phyloP scores from a whole-genome alignment of 371 early-diverging fungal genomes.

The Furculomyces boomerangus region DNA sequence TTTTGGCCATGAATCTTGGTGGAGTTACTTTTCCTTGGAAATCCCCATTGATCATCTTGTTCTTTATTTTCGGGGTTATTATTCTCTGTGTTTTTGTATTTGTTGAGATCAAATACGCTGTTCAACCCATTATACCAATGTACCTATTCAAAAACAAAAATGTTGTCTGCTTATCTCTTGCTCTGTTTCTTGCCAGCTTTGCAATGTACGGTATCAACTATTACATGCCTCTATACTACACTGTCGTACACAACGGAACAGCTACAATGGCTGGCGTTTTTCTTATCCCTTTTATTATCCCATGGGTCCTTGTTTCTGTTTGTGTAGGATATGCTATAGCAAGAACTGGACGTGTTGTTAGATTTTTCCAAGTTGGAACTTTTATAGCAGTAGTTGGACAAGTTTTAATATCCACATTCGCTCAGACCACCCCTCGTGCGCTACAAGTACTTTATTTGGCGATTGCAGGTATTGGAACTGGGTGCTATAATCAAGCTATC shows the following conservation, averaged over 20 bases:
- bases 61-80: conserved; percentile 28
- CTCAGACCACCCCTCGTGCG: neutral
- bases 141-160: conserved; percentile 26
- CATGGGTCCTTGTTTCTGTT: neutral
- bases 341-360: too few species aligned
- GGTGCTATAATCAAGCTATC: conserved; percentile 32
- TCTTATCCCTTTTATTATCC: conserved; percentile 3
- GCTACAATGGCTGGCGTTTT: conserved; percentile 37
- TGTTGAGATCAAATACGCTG: conserved; percentile 34
- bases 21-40: conserved; percentile 40
- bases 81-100: conserved; percentile 28
- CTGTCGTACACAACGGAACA: conserved; percentile 35
- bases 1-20: conserved; percentile 43
- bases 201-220: conserved; percentile 31
- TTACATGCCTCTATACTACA: conserved; percentile 63
- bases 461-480: conserved; percentile 39
- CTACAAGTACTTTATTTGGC: conserved; percentile 25
- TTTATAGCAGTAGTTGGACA: neutral
- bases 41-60: conserved; percentile 32
- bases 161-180: conserved; percentile 11
- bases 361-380: too few species aligned
- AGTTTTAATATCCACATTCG: neutral
- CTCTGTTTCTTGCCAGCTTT: conserved; percentile 20
- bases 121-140: conserved; percentile 40
- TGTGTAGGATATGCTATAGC: neutral